Conservation (phyloP, 768 basidiomycete species). For the Collybiopsis luxurians region DNA sequence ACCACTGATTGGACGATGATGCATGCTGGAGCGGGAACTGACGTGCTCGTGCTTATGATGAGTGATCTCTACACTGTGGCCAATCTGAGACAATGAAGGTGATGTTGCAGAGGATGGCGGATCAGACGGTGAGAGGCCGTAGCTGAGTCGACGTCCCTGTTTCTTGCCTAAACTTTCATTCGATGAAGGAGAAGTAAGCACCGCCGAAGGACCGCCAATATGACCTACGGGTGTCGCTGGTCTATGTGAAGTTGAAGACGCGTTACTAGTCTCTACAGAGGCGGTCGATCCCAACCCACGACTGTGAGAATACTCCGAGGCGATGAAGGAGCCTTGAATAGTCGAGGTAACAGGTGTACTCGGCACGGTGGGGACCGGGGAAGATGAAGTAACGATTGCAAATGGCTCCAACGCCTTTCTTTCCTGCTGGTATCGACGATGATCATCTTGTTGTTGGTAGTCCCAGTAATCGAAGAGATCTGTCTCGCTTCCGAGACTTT, state of each 20-base stretch:
- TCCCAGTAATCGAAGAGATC: slow-evolving; percentile 13
- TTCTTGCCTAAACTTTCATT: slow-evolving; percentile 25
- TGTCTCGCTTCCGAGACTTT: background rate
- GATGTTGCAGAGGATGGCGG: slow-evolving; percentile 20
- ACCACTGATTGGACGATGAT: background rate
- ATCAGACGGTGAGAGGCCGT: slow-evolving; percentile 23
- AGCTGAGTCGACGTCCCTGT: slow-evolving; percentile 16
- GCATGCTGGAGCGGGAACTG: slow-evolving; percentile 14
- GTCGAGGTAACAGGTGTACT: background rate
- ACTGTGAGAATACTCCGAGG: background rate
- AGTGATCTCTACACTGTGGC: background rate
- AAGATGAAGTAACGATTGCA: slow-evolving; percentile 23
- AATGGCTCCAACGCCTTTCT: slow-evolving; percentile 27
- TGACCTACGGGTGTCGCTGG: slow-evolving; percentile 9
- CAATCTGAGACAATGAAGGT: slow-evolving; percentile 11
- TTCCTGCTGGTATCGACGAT: slow-evolving; percentile 16
- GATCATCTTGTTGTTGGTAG: slow-evolving; percentile 16
- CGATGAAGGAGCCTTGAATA: background rate
- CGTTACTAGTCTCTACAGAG: background rate
- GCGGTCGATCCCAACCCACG: background rate
- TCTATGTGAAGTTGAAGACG: background rate
- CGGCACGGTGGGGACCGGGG: background rate
- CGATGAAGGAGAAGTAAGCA: slow-evolving; percentile 32
- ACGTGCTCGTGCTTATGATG: slow-evolving; percentile 4
- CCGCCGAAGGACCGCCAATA: slow-evolving; percentile 7